Evolutionary conservation across 441 rosid genomes (phyloP).

Genomic region (Melastoma candidum): DNA sequence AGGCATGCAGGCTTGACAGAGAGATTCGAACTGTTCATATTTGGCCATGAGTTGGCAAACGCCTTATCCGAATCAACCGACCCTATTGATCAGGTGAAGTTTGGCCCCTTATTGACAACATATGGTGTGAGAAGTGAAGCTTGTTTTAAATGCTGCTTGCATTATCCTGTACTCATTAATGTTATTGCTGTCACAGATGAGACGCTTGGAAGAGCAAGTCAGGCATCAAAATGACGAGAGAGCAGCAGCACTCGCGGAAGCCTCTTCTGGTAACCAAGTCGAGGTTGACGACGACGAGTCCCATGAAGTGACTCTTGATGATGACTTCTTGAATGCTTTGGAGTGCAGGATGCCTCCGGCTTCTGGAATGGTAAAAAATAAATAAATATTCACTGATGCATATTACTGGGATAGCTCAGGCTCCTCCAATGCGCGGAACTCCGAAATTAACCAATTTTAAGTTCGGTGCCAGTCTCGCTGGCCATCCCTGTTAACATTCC

Average conservation of each 20-base stretch:
- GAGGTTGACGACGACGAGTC: slow-evolving; percentile 49
- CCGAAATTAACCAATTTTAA: slow-evolving; percentile 4
- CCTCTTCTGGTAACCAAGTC: slow-evolving; percentile 21
- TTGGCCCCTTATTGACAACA: neutral
- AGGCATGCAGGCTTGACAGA: slow-evolving; percentile 70
- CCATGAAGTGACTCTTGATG: slow-evolving; percentile 86
- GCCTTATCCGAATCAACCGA: slow-evolving; percentile 95
- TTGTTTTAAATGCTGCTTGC: neutral
- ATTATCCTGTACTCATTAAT: too few relatives aligned
- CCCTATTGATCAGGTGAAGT: slow-evolving; percentile 77
- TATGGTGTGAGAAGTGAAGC: neutral
- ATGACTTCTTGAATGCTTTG: slow-evolving; percentile 85
- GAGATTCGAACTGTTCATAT: slow-evolving; percentile 91
- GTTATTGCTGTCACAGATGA: slow-evolving; percentile 34
- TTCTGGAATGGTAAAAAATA: slow-evolving; percentile 69
- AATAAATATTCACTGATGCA: neutral
- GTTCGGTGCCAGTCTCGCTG: neutral
- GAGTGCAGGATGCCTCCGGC: slow-evolving; percentile 99
- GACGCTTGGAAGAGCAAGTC: slow-evolving; percentile 91
- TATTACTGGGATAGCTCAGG: neutral
- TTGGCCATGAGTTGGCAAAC: slow-evolving; percentile 93
- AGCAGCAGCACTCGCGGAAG: slow-evolving; percentile 30
- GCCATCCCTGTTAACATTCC: too few relatives aligned
- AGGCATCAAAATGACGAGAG: slow-evolving; percentile 78
- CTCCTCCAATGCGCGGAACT: neutral